Percentiles rank a stretch among this genome's conserved stretches.
These are phyloP conservation scores for Monosporozyma solicola DNA, from an alignment of 805 yeast genomes.

Conservation along the genomic window DNA sequence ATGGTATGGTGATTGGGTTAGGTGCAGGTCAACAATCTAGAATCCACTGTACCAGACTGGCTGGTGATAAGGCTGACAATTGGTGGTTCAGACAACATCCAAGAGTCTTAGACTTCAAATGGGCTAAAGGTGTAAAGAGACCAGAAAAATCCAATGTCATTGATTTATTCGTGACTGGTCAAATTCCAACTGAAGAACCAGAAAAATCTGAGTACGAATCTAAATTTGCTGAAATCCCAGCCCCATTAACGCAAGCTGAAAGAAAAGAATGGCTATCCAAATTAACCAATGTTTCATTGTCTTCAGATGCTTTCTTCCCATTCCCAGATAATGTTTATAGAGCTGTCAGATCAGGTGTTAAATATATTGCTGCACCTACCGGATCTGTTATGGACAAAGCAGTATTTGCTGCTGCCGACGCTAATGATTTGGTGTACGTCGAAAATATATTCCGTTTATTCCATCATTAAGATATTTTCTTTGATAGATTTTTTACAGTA, in stretches of 20 bases:
- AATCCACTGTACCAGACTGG: conserved; percentile 96
- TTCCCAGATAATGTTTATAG: conserved; percentile 98
- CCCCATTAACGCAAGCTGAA: conserved; percentile 72
- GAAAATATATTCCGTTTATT: conserved; percentile 95
- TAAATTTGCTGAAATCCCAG: conserved; percentile 76
- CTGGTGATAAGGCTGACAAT: conserved; percentile 98
- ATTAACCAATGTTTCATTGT: conserved; percentile 75
- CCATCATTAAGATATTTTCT: conserved; percentile 59
- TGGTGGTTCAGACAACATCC: conserved; percentile 99
- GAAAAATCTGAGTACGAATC: conserved; percentile 88
- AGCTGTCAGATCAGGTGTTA: conserved; percentile 93
- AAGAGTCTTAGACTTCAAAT: conserved; percentile 79
- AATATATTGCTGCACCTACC: conserved; percentile 89
- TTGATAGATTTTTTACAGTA: conserved; percentile 1
- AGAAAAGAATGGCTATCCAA: conserved; percentile 77
- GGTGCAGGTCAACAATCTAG: conserved; percentile 99
- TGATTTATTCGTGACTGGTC: conserved; percentile 83
- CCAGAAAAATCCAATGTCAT: conserved; percentile 98
- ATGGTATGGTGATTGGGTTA: conserved; percentile 97
- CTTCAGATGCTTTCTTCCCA: conserved; percentile 99
- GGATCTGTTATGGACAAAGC: conserved; percentile 97
- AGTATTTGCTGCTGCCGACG: conserved; percentile 91
- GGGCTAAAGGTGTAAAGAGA: conserved; percentile 98
- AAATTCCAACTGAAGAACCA: conserved; percentile 85
- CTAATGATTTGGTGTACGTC: conserved; percentile 79